Conservation (phyloP, 176 grass and related monocot genomes). For the Rhynchospora pubera region DNA sequence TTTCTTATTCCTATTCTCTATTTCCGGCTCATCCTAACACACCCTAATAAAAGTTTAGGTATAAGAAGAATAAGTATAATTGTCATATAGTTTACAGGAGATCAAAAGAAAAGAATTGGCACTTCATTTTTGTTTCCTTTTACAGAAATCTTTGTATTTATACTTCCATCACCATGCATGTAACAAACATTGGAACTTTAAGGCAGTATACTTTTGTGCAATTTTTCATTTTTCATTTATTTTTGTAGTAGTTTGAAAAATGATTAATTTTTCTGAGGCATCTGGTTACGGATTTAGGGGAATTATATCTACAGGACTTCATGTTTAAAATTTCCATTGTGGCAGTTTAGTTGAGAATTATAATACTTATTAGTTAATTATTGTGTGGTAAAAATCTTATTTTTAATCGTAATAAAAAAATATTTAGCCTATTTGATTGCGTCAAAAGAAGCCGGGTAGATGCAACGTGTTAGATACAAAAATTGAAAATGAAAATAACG, state of each 20-base stretch:
- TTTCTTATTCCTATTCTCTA: too few species aligned
- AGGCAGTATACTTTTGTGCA: neutral
- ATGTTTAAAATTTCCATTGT: neutral
- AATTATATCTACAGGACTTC: neutral
- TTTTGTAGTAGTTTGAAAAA: neutral
- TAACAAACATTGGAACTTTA: too few species aligned
- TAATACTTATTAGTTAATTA: neutral
- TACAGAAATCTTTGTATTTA: neutral
- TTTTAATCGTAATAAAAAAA: neutral
- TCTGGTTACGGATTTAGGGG: neutral
- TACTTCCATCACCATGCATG: neutral
- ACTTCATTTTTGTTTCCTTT: neutral
- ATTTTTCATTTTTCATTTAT: neutral
- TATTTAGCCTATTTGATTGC: neutral
- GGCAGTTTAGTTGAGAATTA: too few species aligned
- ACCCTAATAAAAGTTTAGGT: conserved; percentile 43
- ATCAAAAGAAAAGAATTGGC: neutral
- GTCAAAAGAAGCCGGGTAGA: neutral
- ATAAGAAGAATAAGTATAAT: neutral
- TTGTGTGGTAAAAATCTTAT: neutral
- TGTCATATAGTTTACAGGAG: neutral
- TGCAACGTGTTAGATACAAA: too few species aligned
- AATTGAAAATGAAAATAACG: too few species aligned
- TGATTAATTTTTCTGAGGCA: neutral
- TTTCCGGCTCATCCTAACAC: too few species aligned